Evolutionary conservation across 1,284 basidiomycete species (phyloP).

Genomic region (Agroathelia rolfsii): DNA sequence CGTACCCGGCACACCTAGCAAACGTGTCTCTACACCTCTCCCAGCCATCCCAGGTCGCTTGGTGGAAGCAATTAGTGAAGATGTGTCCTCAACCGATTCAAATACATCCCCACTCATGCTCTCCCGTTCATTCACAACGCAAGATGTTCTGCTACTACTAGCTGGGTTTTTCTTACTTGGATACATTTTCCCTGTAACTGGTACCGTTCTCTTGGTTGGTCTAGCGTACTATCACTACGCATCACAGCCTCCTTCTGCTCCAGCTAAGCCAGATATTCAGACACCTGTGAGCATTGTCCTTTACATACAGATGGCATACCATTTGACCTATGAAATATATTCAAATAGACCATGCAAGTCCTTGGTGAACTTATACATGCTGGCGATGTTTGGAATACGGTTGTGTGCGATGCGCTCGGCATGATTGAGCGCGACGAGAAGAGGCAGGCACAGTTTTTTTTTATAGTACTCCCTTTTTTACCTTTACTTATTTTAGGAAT

Average conservation of each 20-base stretch:
- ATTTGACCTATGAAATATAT: too few species aligned
- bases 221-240: constrained; percentile 15
- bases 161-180: too few species aligned
- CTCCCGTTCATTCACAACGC: constrained; percentile 28
- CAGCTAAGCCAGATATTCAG: constrained; percentile 38
- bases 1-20: constrained; percentile 18
- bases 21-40: constrained; percentile 15
- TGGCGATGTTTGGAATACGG: constrained; percentile 60
- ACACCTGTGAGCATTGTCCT: constrained; percentile 34
- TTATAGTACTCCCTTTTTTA: too few species aligned
- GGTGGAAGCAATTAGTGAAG: background rate
- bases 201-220: constrained; percentile 6
- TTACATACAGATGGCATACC: constrained; percentile 5
- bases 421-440: constrained; percentile 61
- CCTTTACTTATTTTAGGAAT: too few species aligned
- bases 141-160: too few species aligned
- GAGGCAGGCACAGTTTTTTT: constrained; percentile 43
- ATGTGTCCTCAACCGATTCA: constrained; percentile 16
- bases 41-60: constrained; percentile 18
- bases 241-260: constrained; percentile 35
- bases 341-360: constrained; percentile 56
- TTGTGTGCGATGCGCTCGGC: constrained; percentile 54
- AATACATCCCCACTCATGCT: constrained; percentile 28
- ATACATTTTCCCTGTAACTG: constrained; percentile 2
- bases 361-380: constrained; percentile 57